These are phyloP conservation scores for Phytophthora cactorum DNA, from an alignment of 352 stramenopile species.

Conservation along the genomic window DNA sequence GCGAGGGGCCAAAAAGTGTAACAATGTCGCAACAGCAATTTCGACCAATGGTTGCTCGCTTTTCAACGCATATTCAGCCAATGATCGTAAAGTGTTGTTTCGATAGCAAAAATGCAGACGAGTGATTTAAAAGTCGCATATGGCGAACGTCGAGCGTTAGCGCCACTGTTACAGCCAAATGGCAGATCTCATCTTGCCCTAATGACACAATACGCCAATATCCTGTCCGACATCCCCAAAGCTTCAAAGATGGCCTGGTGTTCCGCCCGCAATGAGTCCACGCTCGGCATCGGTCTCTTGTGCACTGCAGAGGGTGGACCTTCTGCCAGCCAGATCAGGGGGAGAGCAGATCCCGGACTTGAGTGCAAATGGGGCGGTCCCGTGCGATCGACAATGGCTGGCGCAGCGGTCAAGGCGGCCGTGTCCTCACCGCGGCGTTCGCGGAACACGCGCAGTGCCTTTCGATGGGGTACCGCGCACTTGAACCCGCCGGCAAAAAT, in stretches of 20 bases:
- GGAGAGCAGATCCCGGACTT: slow-evolving; percentile 24
- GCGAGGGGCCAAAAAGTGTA: slow-evolving; percentile 23
- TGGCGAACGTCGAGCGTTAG: slow-evolving; percentile 17
- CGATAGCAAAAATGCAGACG: slow-evolving; percentile 13
- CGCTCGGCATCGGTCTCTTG: slow-evolving; percentile 1
- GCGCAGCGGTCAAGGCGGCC: neutral
- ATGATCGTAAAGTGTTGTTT: slow-evolving; percentile 6
- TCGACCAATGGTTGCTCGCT: slow-evolving; percentile 2
- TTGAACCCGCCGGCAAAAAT: slow-evolving; percentile 21
- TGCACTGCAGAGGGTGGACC: slow-evolving; percentile 27
- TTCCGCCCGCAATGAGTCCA: slow-evolving; percentile 24
- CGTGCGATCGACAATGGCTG: slow-evolving; percentile 32
- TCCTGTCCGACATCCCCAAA: slow-evolving; percentile 2
- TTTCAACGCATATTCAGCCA: slow-evolving; percentile 4
- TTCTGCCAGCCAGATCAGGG: slow-evolving; percentile 31
- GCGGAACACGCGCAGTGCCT: slow-evolving; percentile 33
- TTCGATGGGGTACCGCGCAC: slow-evolving; percentile 6
- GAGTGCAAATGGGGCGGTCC: slow-evolving; percentile 7
- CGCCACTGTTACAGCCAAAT: neutral
- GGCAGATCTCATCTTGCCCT: neutral
- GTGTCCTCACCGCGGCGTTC: slow-evolving; percentile 33
- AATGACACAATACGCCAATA: neutral
- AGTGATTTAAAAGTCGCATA: slow-evolving; percentile 2
- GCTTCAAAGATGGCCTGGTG: slow-evolving; percentile 25
- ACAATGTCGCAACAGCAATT: slow-evolving; percentile 16